phyloP scores from a whole-genome alignment of 75 land plant species.

The Pinus taeda region DNA sequence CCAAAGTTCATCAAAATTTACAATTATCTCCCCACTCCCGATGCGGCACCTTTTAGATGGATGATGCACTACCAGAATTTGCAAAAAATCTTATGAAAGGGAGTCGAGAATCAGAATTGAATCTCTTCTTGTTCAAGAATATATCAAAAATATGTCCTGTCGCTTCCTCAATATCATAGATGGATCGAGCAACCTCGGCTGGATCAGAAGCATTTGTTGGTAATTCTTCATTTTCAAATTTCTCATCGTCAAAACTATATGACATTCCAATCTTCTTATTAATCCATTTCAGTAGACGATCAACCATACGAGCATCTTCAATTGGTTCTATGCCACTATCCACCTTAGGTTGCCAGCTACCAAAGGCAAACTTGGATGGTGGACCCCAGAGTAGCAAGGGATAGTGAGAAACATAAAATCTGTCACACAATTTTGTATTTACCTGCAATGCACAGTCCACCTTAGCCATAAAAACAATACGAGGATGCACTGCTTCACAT shows the following conservation, averaged over 20 bases:
- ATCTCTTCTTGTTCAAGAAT: no score
- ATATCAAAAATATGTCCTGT: no score
- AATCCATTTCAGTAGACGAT: conserved; percentile 76
- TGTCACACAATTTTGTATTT: conserved; percentile 77
- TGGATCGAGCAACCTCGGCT: no score
- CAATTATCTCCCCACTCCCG: conserved; percentile 73
- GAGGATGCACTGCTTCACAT: conserved; percentile 81
- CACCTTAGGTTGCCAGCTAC: conserved; percentile 50
- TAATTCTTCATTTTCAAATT: conserved; percentile 50
- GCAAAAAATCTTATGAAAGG: conserved; percentile 77
- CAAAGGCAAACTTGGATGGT: conserved; percentile 61
- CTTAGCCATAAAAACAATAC: conserved; percentile 72
- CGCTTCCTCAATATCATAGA: no score
- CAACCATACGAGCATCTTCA: conserved; percentile 73
- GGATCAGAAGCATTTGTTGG: conserved; percentile 47
- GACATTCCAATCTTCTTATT: conserved; percentile 74
- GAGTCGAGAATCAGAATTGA: conserved; percentile 55
- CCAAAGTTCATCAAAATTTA: conserved; percentile 72
- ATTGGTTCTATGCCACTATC: conserved; percentile 46
- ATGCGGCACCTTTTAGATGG: conserved; percentile 94
- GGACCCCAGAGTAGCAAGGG: conserved; percentile 90
- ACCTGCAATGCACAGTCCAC: conserved; percentile 96
- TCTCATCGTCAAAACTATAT: conserved; percentile 60
- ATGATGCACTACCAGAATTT: conserved; percentile 83
- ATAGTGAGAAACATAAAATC: conserved; percentile 70